Percentiles rank a stretch among this genome's conserved stretches.
Evolutionary conservation across 371 early-diverging fungal species (phyloP).

Genomic region (Mucor ambiguus): DNA sequence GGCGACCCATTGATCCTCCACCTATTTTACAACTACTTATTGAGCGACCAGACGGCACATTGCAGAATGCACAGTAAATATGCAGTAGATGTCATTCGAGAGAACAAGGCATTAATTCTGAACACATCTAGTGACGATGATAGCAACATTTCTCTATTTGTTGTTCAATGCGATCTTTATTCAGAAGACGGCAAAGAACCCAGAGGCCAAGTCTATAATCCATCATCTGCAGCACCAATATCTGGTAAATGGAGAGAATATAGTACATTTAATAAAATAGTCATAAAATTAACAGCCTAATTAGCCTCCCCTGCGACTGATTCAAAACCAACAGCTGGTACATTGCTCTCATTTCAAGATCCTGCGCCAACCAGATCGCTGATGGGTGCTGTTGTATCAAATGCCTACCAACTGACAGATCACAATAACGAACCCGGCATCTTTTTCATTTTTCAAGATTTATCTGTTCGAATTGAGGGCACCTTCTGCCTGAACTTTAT

Average conservation of each 20-base stretch:
- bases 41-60: conserved; percentile 27
- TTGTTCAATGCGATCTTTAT: conserved; percentile 32
- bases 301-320: neutral
- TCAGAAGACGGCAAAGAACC: conserved; percentile 31
- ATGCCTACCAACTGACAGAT: conserved; percentile 51
- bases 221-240: conserved; percentile 20
- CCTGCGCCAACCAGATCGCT: conserved; percentile 52
- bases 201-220: conserved; percentile 33
- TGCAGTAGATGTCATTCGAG: neutral
- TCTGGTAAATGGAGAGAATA: neutral
- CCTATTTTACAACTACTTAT: conserved; percentile 43
- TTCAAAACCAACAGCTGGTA: conserved; percentile 15
- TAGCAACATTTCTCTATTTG: conserved; percentile 24
- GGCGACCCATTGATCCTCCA: conserved; percentile 40
- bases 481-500: conserved; percentile 48
- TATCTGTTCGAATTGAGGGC: conserved; percentile 51
- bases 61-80: conserved; percentile 31
- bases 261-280: neutral
- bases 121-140: conserved; percentile 16
- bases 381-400: conserved; percentile 60
- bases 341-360: conserved; percentile 23
- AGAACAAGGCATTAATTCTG: neutral
- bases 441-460: conserved; percentile 66
- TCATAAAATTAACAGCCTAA: neutral
- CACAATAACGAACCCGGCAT: conserved; percentile 53